Percentiles rank a stretch among this genome's conserved stretches.
Conservation (phyloP, 192 early-diverging fungal species). For the Gorgonomyces haynaldii region DNA sequence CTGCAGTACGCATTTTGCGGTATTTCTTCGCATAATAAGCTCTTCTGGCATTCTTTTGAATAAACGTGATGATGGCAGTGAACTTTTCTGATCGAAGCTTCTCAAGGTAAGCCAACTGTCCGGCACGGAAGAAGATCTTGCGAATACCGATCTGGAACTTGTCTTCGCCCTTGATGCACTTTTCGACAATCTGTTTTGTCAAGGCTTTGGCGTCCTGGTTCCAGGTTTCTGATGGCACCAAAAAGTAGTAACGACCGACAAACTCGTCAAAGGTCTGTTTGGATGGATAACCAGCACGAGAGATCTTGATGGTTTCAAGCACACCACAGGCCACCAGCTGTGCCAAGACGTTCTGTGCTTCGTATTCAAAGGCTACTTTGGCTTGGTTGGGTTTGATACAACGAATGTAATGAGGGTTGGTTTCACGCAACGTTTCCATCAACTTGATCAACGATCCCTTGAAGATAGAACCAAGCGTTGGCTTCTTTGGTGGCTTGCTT, state of each 20-base stretch:
- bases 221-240: slow-evolving; percentile 39
- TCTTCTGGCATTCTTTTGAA: slow-evolving; percentile 80
- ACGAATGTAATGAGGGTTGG: slow-evolving; percentile 93
- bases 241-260: slow-evolving; percentile 64
- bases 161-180: slow-evolving; percentile 65
- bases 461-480: slow-evolving; percentile 94
- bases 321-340: slow-evolving; percentile 96
- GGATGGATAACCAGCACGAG: slow-evolving; percentile 93
- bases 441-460: slow-evolving; percentile 82
- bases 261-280: slow-evolving; percentile 83
- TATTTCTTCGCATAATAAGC: slow-evolving; percentile 36
- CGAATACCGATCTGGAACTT: slow-evolving; percentile 88
- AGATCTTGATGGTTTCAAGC: slow-evolving; percentile 96
- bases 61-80: slow-evolving; percentile 65
- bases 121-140: slow-evolving; percentile 98
- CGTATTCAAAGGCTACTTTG: slow-evolving; percentile 85
- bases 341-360: slow-evolving; percentile 84
- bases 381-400: slow-evolving; percentile 98
- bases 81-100: slow-evolving; percentile 78
- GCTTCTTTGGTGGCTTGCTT: slow-evolving; percentile 68
- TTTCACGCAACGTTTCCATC: slow-evolving; percentile 89
- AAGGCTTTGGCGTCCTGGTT: slow-evolving; percentile 39
- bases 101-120: slow-evolving; percentile 78
- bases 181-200: slow-evolving; percentile 37
- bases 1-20: slow-evolving; percentile 30